Evolutionary conservation across 352 stramenopile species (phyloP).

Genomic region (Thalassiosira gravida): DNA sequence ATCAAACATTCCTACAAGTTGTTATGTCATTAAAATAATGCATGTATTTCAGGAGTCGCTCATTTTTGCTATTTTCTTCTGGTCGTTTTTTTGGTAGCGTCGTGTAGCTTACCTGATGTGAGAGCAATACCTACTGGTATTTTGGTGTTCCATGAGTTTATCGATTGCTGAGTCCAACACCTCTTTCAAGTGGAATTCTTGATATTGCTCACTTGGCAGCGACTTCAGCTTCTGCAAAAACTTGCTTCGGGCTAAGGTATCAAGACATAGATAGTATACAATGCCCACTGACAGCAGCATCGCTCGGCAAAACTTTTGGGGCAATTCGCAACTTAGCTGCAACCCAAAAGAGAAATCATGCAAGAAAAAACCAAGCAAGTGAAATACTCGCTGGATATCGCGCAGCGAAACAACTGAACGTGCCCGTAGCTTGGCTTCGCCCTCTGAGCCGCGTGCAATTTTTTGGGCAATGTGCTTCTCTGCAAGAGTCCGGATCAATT

Average conservation of each 20-base stretch:
- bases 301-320: slow-evolving; percentile 30
- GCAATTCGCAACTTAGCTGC: background rate
- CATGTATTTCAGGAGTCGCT: too few relatives aligned
- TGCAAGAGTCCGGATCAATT: slow-evolving; percentile 51
- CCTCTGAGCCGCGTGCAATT: background rate
- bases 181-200: slow-evolving; percentile 25
- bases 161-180: slow-evolving; percentile 41
- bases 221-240: slow-evolving; percentile 42
- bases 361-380: slow-evolving; percentile 63
- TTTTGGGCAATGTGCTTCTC: slow-evolving; percentile 50
- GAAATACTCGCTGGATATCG: slow-evolving; percentile 73
- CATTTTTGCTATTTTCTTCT: too few relatives aligned
- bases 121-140: slow-evolving; percentile 68
- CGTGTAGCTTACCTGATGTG: slow-evolving; percentile 29
- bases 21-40: too few relatives aligned
- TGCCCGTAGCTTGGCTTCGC: slow-evolving; percentile 41
- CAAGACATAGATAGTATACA: slow-evolving; percentile 68
- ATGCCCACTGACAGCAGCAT: slow-evolving; percentile 59
- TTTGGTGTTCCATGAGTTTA: slow-evolving; percentile 41
- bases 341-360: slow-evolving; percentile 37
- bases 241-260: slow-evolving; percentile 24
- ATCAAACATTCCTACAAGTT: too few relatives aligned
- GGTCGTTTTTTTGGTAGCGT: too few relatives aligned
- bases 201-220: slow-evolving; percentile 42
- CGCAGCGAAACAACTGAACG: slow-evolving; percentile 69